Conservation (phyloP, 2,329 filamentous ascomycete genomes). For the Aureobasidium musti region DNA sequence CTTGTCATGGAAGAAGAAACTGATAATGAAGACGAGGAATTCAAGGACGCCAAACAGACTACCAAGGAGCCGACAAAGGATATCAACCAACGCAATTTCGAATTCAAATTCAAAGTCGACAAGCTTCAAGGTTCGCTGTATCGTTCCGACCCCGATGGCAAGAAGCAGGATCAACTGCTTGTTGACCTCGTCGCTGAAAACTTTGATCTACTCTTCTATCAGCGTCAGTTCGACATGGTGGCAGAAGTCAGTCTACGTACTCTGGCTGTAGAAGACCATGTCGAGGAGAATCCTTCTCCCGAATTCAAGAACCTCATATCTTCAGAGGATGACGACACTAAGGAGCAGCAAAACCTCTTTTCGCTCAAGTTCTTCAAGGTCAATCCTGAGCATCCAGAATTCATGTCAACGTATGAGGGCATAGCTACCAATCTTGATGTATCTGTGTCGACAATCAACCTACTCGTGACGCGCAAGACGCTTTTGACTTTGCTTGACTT, state of each 20-base stretch:
- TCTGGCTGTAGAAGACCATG: slow-evolving; percentile 89
- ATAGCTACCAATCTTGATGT: slow-evolving; percentile 92
- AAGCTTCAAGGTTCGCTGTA: slow-evolving; percentile 91
- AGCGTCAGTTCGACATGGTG: slow-evolving; percentile 87
- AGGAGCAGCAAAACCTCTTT: slow-evolving; percentile 78
- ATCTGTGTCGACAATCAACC: slow-evolving; percentile 89
- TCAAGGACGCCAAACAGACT: slow-evolving; percentile 63
- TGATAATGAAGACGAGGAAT: slow-evolving; percentile 59
- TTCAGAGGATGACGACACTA: slow-evolving; percentile 70
- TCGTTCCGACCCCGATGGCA: slow-evolving; percentile 76
- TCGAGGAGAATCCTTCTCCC: slow-evolving; percentile 77
- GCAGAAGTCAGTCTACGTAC: slow-evolving; percentile 87
- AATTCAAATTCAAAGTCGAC: slow-evolving; percentile 96
- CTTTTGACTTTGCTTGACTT: slow-evolving; percentile 92
- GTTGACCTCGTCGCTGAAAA: slow-evolving; percentile 89
- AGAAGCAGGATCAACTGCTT: slow-evolving; percentile 74
- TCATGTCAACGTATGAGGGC: slow-evolving; percentile 86
- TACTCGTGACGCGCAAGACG: slow-evolving; percentile 91
- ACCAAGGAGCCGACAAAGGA: slow-evolving; percentile 55
- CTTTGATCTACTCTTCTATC: slow-evolving; percentile 84
- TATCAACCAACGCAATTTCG: slow-evolving; percentile 86
- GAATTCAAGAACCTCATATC: slow-evolving; percentile 99
- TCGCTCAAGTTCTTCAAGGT: slow-evolving; percentile 87
- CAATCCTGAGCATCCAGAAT: slow-evolving; percentile 88
- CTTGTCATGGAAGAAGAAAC: slow-evolving; percentile 75